phyloP scores from a whole-genome alignment of 331 rosid genomes.

The Malus hybrid region DNA sequence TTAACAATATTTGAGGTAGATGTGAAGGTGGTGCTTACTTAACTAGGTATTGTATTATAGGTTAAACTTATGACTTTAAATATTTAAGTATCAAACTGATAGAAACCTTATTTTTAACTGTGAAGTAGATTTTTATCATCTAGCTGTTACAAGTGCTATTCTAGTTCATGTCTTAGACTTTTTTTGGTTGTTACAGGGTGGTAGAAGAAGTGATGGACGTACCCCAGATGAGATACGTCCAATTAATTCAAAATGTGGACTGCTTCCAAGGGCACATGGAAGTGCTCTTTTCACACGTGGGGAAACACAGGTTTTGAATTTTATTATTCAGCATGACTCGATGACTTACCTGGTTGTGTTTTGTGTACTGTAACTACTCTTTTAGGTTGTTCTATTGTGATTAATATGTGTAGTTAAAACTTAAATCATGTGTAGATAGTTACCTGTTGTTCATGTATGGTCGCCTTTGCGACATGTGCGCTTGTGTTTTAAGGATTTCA shows the following conservation, averaged over 20 bases:
- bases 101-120: background rate
- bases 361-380: background rate
- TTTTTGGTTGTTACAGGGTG: conserved; percentile 50
- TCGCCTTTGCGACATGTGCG: background rate
- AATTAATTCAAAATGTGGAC: conserved; percentile 69
- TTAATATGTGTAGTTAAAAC: background rate
- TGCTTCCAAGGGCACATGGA: conserved; percentile 98
- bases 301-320: conserved; percentile 71
- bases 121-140: background rate
- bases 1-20: background rate
- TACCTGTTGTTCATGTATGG: background rate
- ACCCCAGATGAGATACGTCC: conserved; percentile 68
- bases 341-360: background rate
- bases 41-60: too few relatives aligned
- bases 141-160: background rate
- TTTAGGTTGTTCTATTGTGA: background rate
- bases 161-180: background rate
- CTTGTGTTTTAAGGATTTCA: background rate
- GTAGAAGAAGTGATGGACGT: conserved; percentile 93
- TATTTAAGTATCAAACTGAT: background rate
- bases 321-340: background rate
- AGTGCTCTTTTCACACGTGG: conserved; percentile 97
- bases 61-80: too few relatives aligned
- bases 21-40: background rate
- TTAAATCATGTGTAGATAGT: background rate